Base-by-base conservation (phyloP, 345 rosid genomes). In the Kernera saxatilis region DNA sequence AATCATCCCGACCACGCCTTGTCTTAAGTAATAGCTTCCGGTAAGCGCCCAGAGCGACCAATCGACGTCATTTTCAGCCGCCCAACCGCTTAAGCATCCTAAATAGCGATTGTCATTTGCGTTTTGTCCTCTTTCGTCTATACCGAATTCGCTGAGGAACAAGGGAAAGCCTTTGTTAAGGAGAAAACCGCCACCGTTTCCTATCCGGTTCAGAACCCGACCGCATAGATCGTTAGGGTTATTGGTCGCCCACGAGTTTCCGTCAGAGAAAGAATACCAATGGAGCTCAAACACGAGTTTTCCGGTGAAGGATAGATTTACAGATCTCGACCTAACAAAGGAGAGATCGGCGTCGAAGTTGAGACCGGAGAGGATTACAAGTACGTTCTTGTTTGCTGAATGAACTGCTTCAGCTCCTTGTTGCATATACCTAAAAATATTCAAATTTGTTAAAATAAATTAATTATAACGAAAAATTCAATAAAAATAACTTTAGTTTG, bases 391-490 rank as follows among this genome's bases (percentile, higher is more conserved):
- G 75, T 94, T 94, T 49, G 87, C 87, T 32, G 85, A 65, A 74
- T 94, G 96, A 59, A 94, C 95, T 9, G 93, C 93, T 76, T 91
- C 99, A 0, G 98, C 99, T 61, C 98, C 98, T 72, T 72, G 78
- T 70, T 85, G 83, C 97, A 90, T 90, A 79, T 93, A 85, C 78
- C 90, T 68, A 17, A 14, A 17, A 14, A 8, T 12, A 65, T 71
- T 32, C 26, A 13, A 13, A 3, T 37, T 33, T 32, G 5, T 32
- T 49, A 32, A 14, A 9, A 19, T 46, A 17, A 30, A 40, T 26
- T 26, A 59, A 23, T n/a, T 60, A 25, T 39, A 25, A 9, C 7
- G 8, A 18, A 17, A 13, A 43, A 30, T 10, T 21, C 11, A 29
- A 40, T 40, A 6, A 40, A 54, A 59, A 23, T 8, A 23, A 23